Evolutionary conservation across 1,284 basidiomycete genomes (phyloP).

Genomic region (Papiliotrema terrestris): DNA sequence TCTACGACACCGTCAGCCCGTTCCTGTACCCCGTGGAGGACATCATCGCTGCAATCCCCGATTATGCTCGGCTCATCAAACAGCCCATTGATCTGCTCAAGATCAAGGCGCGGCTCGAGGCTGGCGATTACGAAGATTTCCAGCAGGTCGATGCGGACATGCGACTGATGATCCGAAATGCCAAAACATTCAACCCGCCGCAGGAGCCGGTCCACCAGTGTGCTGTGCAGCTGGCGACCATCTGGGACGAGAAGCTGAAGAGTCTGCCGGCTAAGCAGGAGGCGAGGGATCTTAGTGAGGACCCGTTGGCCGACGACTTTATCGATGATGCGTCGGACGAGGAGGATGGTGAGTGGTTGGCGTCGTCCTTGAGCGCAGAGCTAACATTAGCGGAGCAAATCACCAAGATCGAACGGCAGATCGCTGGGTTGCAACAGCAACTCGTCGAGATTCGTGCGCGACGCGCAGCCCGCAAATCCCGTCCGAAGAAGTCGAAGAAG

Average conservation of each 20-base stretch:
- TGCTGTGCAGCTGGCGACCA: slow-evolving; percentile 70
- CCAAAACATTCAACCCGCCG: slow-evolving; percentile 84
- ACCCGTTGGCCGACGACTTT: slow-evolving; percentile 54
- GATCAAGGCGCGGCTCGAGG: slow-evolving; percentile 77
- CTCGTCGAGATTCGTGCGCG: slow-evolving; percentile 31
- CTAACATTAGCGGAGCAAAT: neutral
- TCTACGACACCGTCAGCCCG: slow-evolving; percentile 68
- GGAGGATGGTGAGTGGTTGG: slow-evolving; percentile 42
- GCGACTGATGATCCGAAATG: slow-evolving; percentile 90
- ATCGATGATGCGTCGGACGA: slow-evolving; percentile 45
- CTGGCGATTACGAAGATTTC: slow-evolving; percentile 68
- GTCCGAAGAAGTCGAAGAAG: slow-evolving; percentile 49
- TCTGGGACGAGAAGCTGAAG: slow-evolving; percentile 91
- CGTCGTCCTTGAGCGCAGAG: neutral
- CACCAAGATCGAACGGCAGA: slow-evolving; percentile 15
- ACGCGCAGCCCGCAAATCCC: slow-evolving; percentile 12
- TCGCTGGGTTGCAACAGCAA: slow-evolving; percentile 23
- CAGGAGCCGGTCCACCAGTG: slow-evolving; percentile 81
- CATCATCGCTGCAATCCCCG: slow-evolving; percentile 64
- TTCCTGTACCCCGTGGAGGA: slow-evolving; percentile 91
- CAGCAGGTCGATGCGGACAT: slow-evolving; percentile 85
- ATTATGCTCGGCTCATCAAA: slow-evolving; percentile 84
- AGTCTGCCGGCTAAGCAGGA: slow-evolving; percentile 60
- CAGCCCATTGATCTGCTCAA: slow-evolving; percentile 92
- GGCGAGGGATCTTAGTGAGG: slow-evolving; percentile 51